Evolutionary conservation across 73 alveolate species (phyloP).

Genomic region (Paramecium biaurelia): DNA sequence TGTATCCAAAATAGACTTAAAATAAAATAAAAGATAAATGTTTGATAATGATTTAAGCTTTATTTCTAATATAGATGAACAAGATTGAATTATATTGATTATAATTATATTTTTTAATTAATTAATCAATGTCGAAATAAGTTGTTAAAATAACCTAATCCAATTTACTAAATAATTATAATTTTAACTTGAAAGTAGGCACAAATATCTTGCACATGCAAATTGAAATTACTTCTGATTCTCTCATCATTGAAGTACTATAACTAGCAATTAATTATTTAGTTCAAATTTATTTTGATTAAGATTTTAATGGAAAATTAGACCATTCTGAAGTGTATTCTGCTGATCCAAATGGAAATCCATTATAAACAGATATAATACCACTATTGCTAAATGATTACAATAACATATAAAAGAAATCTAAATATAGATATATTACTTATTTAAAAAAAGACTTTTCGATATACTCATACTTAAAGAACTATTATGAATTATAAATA

Average conservation of each 20-base stretch:
- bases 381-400: background rate
- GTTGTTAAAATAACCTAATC: background rate
- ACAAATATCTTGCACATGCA: background rate
- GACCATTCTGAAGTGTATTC: background rate
- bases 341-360: background rate
- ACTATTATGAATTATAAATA: background rate
- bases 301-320: background rate
- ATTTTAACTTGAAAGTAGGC: background rate
- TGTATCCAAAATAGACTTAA: conserved; percentile 16
- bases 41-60: conserved; percentile 5
- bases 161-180: background rate
- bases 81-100: background rate
- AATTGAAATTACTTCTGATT: background rate
- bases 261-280: background rate
- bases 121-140: background rate
- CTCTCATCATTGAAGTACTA: background rate
- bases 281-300: conserved; percentile 4
- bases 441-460: too few relatives aligned
- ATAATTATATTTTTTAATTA: background rate
- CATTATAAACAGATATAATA: background rate
- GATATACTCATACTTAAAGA: too few relatives aligned
- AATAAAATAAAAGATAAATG: background rate
- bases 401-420: background rate
- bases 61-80: background rate
- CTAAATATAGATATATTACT: too few relatives aligned